Evolutionary conservation across 1,284 basidiomycete genomes (phyloP), one percentile per base, ranked within the genome.

Genomic region (Microbotryum saponariae): DNA sequence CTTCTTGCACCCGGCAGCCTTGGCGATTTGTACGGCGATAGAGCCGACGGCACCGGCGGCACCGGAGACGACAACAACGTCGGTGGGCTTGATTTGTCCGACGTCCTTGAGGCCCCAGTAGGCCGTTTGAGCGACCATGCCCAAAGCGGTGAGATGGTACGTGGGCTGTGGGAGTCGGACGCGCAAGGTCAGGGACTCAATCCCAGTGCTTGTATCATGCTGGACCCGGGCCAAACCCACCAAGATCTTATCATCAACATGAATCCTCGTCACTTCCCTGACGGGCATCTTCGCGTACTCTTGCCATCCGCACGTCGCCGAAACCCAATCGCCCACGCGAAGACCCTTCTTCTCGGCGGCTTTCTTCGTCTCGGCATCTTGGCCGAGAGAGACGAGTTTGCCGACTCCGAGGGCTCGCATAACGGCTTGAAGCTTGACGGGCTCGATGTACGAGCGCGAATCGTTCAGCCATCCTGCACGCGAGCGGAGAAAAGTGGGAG

Each of bases 1-100:
- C 37, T 42, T 42, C 66, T 83, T 87, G 74, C 78, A 79, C 29
- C 77, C 78, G 37, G 77, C 67, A 50, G 79, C 70, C 52, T 73
- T 74, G 62, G 73, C 74, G 23, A 75, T 69, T 33, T 70, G 69
- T 47, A 67, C 68, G 3, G 66, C 71, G 71, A 76, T 69, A 71
- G 76, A 64, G 23, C 79, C 77, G 21, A 90, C 88, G 4, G 89
- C 85, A n/a, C 91, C 91, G 23, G 90, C 91, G 0, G 91, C 91
- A 23, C 89, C 91, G 1, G 88, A 89, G 23, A 94, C 86, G 29
- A 93, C 81, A 53, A 93, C 82, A 0, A 82, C 87, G 62, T 94
- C 90, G 12, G 89, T 89, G 0, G 84, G 75, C 74, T 92, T 87
- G 71, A 92, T 73, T 64, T 87, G 74, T 29, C 85, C 89, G 51